phyloP scores from a whole-genome alignment of 306 rosid genomes.

The Vigna angularis region DNA sequence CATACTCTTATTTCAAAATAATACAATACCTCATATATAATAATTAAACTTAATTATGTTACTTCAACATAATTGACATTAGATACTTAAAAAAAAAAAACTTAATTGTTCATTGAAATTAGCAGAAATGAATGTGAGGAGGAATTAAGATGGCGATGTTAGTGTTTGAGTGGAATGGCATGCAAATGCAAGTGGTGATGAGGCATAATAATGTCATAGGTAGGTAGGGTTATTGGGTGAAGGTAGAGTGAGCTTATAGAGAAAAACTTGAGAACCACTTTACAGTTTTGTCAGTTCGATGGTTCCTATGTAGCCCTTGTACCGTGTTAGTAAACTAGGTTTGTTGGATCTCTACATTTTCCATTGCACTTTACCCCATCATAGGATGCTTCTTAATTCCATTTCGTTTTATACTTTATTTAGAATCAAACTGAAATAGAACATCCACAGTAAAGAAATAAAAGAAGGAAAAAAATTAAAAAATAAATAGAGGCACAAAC shows the following conservation, averaged over 20 bases:
- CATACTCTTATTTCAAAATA: too few species aligned
- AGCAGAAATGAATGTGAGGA: too few species aligned
- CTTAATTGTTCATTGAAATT: too few species aligned
- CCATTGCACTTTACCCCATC: not conserved
- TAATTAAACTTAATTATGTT: too few species aligned
- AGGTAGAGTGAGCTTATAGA: conserved; percentile 12
- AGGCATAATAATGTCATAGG: not conserved
- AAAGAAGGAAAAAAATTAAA: not conserved
- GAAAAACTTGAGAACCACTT: conserved; percentile 29
- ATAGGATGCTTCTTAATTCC: not conserved
- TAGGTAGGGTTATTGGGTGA: conserved; percentile 30
- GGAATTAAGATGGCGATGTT: too few species aligned
- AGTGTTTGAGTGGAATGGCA: not conserved
- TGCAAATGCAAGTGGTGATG: not conserved
- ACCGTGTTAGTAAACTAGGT: not conserved
- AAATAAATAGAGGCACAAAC: not conserved
- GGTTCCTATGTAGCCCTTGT: conserved; percentile 31
- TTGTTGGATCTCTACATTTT: not conserved
- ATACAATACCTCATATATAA: too few species aligned
- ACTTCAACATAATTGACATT: too few species aligned
- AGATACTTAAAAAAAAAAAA: too few species aligned
- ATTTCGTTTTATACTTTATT: not conserved
- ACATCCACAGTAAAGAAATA: not conserved
- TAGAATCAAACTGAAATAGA: not conserved
- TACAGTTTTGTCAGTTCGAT: conserved; percentile 37